Base-by-base conservation (phyloP, 2,329 filamentous ascomycete genomes). In the Metarhizium robertsii region DNA sequence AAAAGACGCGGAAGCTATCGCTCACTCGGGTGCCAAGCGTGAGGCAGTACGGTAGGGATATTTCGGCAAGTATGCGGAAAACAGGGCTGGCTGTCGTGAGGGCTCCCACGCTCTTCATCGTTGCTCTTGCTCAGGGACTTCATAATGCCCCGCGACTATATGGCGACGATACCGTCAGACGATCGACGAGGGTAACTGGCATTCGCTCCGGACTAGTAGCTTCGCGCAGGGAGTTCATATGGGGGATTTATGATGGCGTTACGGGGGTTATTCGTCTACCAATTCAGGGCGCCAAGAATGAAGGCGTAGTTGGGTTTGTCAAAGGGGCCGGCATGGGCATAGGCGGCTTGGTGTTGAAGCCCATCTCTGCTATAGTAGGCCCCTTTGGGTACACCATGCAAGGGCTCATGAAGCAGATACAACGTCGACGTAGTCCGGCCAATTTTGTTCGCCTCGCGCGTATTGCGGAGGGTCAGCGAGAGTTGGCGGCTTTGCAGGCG, bases 111-210 rank as follows among this genome's bases (percentile, higher is more conserved):
- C 32, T 34, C 32, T 34, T 11, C 2, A 75, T 78, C 0, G 69
- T 87, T 46, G 81, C 83, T 0, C 65, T 88, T 2, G 82, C 83
- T 1, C 84, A 87, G 64, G 85, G 85, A 2, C 87, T 88, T 59
- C 85, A 88, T 65, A 88, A 88, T 60, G 84, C 83, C 0, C 85
- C 85, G 1, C 78, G 84, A 2, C 73, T 89, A 0, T 89, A 88
- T 60, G 85, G 85, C 14, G 86, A 89, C 61, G 78, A 82, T 50
- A 88, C 85, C 1, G 86, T 89, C 1, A 78, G 86, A 3, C 77
- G 78, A 1, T 82, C 83, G 1, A 76, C 77, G 1, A 77, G 83
- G 7, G 80, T 88, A 45, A 87, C 83, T 0, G 86, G 84, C 2
- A 76, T 88, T 56, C 74, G 77, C 52, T 87, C 83, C 2, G 86